Conservation (phyloP, 1,139 yeast genomes). For the Protomyces macrosporus region DNA sequence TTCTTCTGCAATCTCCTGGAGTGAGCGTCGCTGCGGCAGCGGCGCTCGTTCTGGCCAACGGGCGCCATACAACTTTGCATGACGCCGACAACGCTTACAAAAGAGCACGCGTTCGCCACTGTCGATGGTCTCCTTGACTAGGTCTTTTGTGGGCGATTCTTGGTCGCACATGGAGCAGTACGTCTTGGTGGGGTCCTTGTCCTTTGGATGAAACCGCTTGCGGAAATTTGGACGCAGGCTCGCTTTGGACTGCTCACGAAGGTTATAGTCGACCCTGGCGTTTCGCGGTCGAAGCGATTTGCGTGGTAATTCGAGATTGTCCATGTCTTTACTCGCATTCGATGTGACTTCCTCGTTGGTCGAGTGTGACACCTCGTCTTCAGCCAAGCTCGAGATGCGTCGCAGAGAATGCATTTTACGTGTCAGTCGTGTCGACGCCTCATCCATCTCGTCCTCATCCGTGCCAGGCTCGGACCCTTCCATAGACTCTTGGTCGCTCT, state of each 20-base stretch:
- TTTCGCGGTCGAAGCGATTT: constrained; percentile 10
- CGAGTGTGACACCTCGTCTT: background rate
- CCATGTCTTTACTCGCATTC: background rate
- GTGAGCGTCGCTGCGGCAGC: background rate
- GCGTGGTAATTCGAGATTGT: background rate
- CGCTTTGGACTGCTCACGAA: constrained; percentile 1
- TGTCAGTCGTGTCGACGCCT: background rate
- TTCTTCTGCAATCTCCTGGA: background rate
- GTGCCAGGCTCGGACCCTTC: background rate
- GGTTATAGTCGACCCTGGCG: constrained; percentile 13
- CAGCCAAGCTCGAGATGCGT: background rate
- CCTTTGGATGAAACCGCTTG: background rate
- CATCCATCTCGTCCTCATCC: background rate
- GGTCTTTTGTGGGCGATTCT: background rate
- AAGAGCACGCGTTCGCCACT: background rate
- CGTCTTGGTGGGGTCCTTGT: background rate
- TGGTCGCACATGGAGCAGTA: constrained; percentile 19
- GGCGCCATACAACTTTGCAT: constrained; percentile 8
- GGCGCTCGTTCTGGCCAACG: constrained; percentile 23
- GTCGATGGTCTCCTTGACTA: background rate
- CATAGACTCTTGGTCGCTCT: background rate
- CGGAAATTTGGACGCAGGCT: background rate
- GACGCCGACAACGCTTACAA: constrained; percentile 22
- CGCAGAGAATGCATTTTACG: background rate
- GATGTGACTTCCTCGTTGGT: background rate